Conservation (phyloP, 305 asterid species). For the Euphrasia arctica region DNA sequence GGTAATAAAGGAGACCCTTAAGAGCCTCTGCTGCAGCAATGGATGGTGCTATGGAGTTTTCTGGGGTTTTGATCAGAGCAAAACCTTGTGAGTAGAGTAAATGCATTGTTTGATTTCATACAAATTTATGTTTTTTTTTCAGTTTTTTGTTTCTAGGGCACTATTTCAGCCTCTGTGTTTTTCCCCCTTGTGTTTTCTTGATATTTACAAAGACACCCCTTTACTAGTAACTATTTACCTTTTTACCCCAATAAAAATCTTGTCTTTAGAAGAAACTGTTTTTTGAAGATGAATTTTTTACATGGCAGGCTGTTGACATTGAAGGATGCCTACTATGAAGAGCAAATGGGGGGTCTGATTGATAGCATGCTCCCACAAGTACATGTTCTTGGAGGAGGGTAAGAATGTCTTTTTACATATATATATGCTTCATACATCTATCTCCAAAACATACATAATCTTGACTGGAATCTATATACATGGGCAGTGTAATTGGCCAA, state of each 20-base stretch:
- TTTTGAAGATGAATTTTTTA: constrained; percentile 19
- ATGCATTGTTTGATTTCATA: neutral
- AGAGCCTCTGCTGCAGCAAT: constrained; percentile 51
- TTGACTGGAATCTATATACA: constrained; percentile 2
- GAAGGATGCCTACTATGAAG: constrained; percentile 63
- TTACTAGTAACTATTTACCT: constrained; percentile 28
- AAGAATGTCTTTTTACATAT: constrained; percentile 23
- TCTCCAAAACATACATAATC: constrained; percentile 3
- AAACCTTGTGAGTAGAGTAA: constrained; percentile 46
- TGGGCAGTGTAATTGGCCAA: constrained; percentile 63
- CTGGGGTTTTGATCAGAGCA: constrained; percentile 69
- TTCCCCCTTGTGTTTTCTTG: neutral
- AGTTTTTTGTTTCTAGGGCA: neutral
- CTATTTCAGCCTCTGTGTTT: neutral
- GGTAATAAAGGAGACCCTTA: constrained; percentile 45
- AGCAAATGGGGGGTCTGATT: constrained; percentile 49
- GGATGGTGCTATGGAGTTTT: constrained; percentile 83
- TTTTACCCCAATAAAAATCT: constrained; percentile 24
- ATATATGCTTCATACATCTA: neutral
- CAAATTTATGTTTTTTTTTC: neutral
- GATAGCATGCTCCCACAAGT: constrained; percentile 64
- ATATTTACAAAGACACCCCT: constrained; percentile 26
- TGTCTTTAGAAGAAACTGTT: neutral
- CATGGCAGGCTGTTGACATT: constrained; percentile 61
- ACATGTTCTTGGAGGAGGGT: constrained; percentile 80